Conservation (phyloP, 2,329 filamentous ascomycete genomes). For the Cladophialophora immunda region DNA sequence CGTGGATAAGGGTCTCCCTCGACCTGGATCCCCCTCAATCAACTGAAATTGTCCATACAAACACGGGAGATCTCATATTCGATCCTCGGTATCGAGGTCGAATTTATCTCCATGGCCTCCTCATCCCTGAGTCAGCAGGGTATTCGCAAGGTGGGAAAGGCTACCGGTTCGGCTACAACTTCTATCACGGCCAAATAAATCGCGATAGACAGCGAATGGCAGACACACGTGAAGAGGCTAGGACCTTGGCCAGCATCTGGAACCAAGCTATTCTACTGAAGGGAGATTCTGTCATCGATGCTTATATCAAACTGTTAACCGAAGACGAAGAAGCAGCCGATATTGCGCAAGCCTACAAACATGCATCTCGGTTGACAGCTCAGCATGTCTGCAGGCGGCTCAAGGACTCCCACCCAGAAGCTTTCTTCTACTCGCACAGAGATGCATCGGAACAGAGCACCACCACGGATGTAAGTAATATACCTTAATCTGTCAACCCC, state of each 20-base stretch:
- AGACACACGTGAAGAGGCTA: slow-evolving; percentile 24
- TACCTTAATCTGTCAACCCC: not conserved
- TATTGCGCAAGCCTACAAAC: slow-evolving; percentile 24
- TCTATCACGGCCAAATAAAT: slow-evolving; percentile 24
- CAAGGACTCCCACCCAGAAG: slow-evolving; percentile 4
- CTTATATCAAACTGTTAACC: slow-evolving; percentile 39
- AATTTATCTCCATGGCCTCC: slow-evolving; percentile 35
- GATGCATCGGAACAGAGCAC: slow-evolving; percentile 2
- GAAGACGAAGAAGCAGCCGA: slow-evolving; percentile 36
- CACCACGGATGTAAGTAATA: slow-evolving; percentile 4
- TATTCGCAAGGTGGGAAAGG: not conserved
- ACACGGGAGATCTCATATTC: slow-evolving; percentile 29
- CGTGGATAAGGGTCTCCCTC: slow-evolving; percentile 31
- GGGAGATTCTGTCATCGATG: slow-evolving; percentile 15
- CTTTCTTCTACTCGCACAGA: slow-evolving; percentile 23
- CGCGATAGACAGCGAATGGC: slow-evolving; percentile 29
- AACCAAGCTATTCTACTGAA: slow-evolving; percentile 16
- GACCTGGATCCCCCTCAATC: slow-evolving; percentile 28
- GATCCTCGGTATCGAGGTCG: slow-evolving; percentile 18
- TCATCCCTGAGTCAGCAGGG: slow-evolving; percentile 6
- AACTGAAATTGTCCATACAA: slow-evolving; percentile 21
- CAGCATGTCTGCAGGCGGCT: slow-evolving; percentile 35
- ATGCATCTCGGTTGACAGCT: slow-evolving; percentile 28
- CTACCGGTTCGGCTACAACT: slow-evolving; percentile 31
- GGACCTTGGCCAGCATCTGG: slow-evolving; percentile 32